A percentile compares a stretch with the other conserved stretches of the same genome.
These are phyloP conservation scores for Mitragyna speciosa DNA, from an alignment of 257 asterid genomes.

Conservation along the genomic window DNA sequence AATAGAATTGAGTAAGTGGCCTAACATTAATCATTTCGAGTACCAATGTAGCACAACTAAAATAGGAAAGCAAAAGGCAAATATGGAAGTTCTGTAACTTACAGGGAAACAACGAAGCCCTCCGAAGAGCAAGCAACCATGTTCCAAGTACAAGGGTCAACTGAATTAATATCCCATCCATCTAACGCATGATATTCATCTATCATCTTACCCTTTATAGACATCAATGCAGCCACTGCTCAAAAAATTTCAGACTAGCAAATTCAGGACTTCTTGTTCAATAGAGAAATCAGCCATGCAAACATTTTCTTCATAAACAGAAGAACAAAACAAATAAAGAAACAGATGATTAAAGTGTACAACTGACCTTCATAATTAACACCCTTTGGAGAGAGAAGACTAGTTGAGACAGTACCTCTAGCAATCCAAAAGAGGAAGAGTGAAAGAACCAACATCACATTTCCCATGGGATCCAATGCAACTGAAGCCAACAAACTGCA, in stretches of 20 bases:
- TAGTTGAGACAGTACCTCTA: slow-evolving; percentile 38
- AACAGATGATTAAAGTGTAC: neutral
- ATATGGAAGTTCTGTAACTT: slow-evolving; percentile 25
- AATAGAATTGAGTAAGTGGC: neutral
- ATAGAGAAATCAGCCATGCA: slow-evolving; percentile 4
- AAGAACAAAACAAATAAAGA: too few species aligned
- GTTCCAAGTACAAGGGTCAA: slow-evolving; percentile 98
- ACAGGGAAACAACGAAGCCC: slow-evolving; percentile 86
- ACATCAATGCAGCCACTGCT: slow-evolving; percentile 91
- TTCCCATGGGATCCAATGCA: slow-evolving; percentile 49
- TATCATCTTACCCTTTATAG: slow-evolving; percentile 67
- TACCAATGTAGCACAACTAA: neutral
- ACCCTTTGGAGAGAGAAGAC: slow-evolving; percentile 92
- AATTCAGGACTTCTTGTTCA: slow-evolving; percentile 7
- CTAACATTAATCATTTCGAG: neutral
- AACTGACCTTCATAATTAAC: slow-evolving; percentile 82
- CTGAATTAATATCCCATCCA: slow-evolving; percentile 97
- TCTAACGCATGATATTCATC: slow-evolving; percentile 66
- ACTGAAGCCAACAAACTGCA: slow-evolving; percentile 14
- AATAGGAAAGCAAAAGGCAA: neutral
- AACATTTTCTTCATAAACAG: too few species aligned
- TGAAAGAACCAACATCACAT: slow-evolving; percentile 34
- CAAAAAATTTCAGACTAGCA: slow-evolving; percentile 16
- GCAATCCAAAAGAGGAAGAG: slow-evolving; percentile 33
- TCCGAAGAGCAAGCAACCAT: slow-evolving; percentile 84